Base-by-base conservation (phyloP, 2,329 filamentous ascomycete genomes). In the Diaporthe humulicola region DNA sequence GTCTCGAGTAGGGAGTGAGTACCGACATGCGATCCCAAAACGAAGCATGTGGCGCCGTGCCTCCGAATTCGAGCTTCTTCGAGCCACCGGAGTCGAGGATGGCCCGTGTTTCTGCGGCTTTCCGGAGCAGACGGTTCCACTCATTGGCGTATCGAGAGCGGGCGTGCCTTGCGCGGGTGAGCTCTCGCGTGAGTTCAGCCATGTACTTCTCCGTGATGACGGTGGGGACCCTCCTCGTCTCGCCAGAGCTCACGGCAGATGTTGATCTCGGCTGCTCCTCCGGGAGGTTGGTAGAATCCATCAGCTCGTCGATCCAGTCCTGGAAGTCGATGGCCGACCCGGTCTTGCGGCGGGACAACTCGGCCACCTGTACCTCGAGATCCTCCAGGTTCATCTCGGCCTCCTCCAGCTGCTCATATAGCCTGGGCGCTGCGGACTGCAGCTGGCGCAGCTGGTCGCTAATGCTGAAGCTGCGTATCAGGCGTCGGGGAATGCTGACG, bases 221-320 rank as follows among this genome's bases (percentile, higher is more conserved):
- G 25, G 93, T 92, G 0, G 96, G 96, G 3, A 96, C 81, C 7
- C 83, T 86, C 70, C 86, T 85, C 58, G 81, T 81, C 25, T 87
- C 84, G 38, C 87, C 84, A 28, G 85, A 83, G 57, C 86, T 81
- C 28, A 85, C 83, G 40, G 86, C 81, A 60, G 82, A 80, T 58
- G 83, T 78, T 58, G 83, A 81, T 71, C 87, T 85, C 3, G 89
- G 87, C 56, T 86, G 86, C 5, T 87, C 86, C 78, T 96, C 94
- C 2, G 92, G 90, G 8, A 95, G 83, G 78, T 90, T 92, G 58
- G 92, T 92, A 77, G 93, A 90, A 77, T 98, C 96, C 3, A 91
- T 92, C 42, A 99, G 86, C 81, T 99, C 97, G 78, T 98, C 96
- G 77, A 99, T 98, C 97, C 97, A 99, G 78, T 98, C 96, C 78